These are phyloP conservation scores for Plasmodium ovale DNA, from an alignment of 169 alveolate genomes.

Conservation along the genomic window DNA sequence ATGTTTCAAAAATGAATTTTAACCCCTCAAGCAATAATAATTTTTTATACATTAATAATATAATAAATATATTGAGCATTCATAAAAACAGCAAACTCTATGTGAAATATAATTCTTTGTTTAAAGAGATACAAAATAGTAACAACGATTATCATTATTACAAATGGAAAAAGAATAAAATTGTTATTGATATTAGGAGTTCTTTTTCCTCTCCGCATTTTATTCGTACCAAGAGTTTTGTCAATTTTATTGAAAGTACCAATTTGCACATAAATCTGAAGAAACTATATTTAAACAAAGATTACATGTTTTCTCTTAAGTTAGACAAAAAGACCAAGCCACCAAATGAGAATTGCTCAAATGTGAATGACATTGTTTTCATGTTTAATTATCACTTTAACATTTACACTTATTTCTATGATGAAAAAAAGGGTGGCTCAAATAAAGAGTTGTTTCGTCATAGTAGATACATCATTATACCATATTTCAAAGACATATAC, in stretches of 20 bases:
- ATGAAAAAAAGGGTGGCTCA: conserved; percentile 37
- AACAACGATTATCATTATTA: conserved; percentile 11
- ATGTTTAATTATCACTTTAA: conserved; percentile 56
- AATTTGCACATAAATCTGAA: conserved; percentile 49
- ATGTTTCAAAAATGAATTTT: conserved; percentile 24
- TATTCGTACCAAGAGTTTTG: conserved; percentile 68
- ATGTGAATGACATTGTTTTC: conserved; percentile 24
- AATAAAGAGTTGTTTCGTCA: conserved; percentile 51
- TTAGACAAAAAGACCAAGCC: conserved; percentile 44
- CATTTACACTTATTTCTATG: conserved; percentile 47
- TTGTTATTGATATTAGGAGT: conserved; percentile 54
- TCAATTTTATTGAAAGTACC: conserved; percentile 57
- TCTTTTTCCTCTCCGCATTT: conserved; percentile 71
- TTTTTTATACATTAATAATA: conserved; percentile 51
- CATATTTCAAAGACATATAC: conserved; percentile 63
- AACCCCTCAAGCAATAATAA: conserved; percentile 26
- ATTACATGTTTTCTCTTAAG: conserved; percentile 42
- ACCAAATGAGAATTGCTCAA: conserved; percentile 33
- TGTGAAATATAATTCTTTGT: conserved; percentile 27
- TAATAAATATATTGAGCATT: conserved; percentile 44
- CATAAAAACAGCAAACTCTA: conserved; percentile 36
- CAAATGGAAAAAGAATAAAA: conserved; percentile 65
- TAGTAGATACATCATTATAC: conserved; percentile 47
- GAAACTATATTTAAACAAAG: conserved; percentile 61
- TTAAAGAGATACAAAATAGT: conserved; percentile 18